Evolutionary conservation across 1,139 yeast species (phyloP), one percentile per base, ranked within the genome.

Genomic region (Kodamaea ohmeri): DNA sequence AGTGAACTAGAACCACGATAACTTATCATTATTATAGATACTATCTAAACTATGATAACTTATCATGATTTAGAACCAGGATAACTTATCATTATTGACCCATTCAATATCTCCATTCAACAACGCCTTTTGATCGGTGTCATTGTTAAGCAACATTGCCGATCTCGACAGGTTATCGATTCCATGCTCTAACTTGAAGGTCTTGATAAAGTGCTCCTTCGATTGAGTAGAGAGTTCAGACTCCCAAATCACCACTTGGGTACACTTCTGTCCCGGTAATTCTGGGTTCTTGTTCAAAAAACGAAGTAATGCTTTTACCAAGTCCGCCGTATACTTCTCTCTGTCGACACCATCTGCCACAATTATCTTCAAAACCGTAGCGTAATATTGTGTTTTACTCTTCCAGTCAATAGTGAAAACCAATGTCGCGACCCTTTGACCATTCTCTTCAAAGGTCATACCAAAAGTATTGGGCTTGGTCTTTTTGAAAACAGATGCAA

Each of bases 21-120:
- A n/a, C n/a, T n/a, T n/a, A n/a, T n/a, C n/a, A n/a, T n/a, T n/a
- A n/a, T n/a, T n/a, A n/a, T n/a, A n/a, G n/a, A n/a, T n/a, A n/a
- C n/a, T n/a, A n/a, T n/a, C n/a, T n/a, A n/a, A n/a, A n/a, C n/a
- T n/a, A 20, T 7, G 8, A 7, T 7, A 9, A 20, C 6, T 9
- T 9, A 20, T 20, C 8, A 20, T 20, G 4, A 8, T 8, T 29
- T 51, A 71, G 45, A 69, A 71, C 77, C 77, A 71, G 4, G 73
- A 66, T 36, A 72, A 50, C 48, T 72, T 71, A 37, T 58, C 65
- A 46, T 72, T 72, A 30, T 63, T 63, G 45, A 65, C 76, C 77
- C 77, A 71, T 16, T 69, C 49, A 12, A 67, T 40, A 1, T 60
- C 49, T 2, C 49, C 68, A 6, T 41, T 39, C 30, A 43, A 38